Evolutionary conservation across 139 green algal species (phyloP).

Genomic region (Spirogloea muscicola): DNA sequence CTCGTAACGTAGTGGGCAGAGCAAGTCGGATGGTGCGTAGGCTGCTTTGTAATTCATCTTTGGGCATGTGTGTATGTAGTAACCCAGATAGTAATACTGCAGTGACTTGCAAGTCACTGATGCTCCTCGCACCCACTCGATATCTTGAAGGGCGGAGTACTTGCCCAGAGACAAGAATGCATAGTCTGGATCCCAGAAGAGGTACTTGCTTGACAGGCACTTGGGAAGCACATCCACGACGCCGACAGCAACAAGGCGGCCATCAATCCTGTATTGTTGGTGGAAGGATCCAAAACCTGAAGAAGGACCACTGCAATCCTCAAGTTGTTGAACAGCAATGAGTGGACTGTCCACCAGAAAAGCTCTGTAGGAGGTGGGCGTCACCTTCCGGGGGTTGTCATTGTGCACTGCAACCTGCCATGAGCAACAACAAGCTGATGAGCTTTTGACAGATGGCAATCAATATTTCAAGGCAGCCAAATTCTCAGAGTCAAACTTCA

Average conservation of each 20-base stretch:
- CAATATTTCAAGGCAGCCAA: too few relatives aligned
- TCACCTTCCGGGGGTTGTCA: slow-evolving; percentile 44
- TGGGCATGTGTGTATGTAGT: slow-evolving; percentile 90
- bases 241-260: slow-evolving; percentile 77
- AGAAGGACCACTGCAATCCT: neutral
- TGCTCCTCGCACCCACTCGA: slow-evolving; percentile 68
- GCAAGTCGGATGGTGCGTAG: slow-evolving; percentile 80
- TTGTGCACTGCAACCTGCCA: slow-evolving; percentile 58
- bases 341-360: slow-evolving; percentile 79
- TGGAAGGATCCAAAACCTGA: slow-evolving; percentile 84
- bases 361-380: slow-evolving; percentile 50
- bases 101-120: slow-evolving; percentile 52
- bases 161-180: slow-evolving; percentile 64
- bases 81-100: slow-evolving; percentile 89
- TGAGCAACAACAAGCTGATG: too few relatives aligned
- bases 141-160: slow-evolving; percentile 67
- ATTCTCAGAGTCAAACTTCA: too few relatives aligned
- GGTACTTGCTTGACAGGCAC: slow-evolving; percentile 66
- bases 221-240: slow-evolving; percentile 78
- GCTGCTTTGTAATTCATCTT: slow-evolving; percentile 89
- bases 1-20: slow-evolving; percentile 67
- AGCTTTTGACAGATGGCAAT: too few relatives aligned
- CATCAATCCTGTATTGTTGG: slow-evolving; percentile 92
- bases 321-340: neutral
- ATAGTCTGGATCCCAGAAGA: slow-evolving; percentile 89